phyloP scores from a whole-genome alignment of 371 early-diverging fungal genomes.

The Entomophthora muscae region DNA sequence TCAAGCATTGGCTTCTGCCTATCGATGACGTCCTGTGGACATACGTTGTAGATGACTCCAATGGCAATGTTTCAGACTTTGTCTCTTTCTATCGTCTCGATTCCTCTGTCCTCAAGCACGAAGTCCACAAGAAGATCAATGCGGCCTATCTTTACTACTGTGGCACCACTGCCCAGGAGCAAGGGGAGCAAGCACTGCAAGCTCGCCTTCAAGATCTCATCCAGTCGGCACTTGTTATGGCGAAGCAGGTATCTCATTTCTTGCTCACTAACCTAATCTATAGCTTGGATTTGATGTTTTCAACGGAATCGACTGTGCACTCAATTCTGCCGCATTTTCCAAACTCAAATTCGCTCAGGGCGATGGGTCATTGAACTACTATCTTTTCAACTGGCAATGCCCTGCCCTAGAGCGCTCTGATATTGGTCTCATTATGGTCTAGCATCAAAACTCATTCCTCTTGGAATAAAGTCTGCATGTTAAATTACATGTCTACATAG shows the following conservation, averaged over 20 bases:
- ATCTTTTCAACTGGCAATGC: slow-evolving; percentile 86
- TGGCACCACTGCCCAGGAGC: slow-evolving; percentile 30
- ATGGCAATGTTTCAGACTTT: slow-evolving; percentile 34
- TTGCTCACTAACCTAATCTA: slow-evolving; percentile 1
- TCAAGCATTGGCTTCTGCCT: slow-evolving; percentile 83
- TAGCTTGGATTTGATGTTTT: slow-evolving; percentile 67
- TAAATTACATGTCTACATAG: no score
- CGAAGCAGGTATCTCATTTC: slow-evolving; percentile 29
- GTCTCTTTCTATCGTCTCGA: slow-evolving; percentile 87
- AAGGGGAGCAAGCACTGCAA: slow-evolving; percentile 21
- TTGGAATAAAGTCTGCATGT: no score
- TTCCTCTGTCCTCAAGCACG: slow-evolving; percentile 57
- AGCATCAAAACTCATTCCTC: no score
- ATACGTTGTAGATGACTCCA: slow-evolving; percentile 64
- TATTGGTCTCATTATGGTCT: slow-evolving; percentile 77
- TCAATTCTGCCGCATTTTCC: slow-evolving; percentile 50
- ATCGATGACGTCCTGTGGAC: slow-evolving; percentile 69
- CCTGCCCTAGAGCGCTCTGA: slow-evolving; percentile 39
- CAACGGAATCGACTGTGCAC: slow-evolving; percentile 78
- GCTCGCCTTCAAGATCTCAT: slow-evolving; percentile 37
- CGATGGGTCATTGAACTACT: slow-evolving; percentile 85
- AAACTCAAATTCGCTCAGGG: slow-evolving; percentile 83
- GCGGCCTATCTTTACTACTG: slow-evolving; percentile 92
- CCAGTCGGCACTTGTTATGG: slow-evolving; percentile 57
- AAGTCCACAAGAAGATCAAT: slow-evolving; percentile 53